Base-by-base conservation (phyloP, 352 stramenopile genomes). In the Phytophthora sp. region DNA sequence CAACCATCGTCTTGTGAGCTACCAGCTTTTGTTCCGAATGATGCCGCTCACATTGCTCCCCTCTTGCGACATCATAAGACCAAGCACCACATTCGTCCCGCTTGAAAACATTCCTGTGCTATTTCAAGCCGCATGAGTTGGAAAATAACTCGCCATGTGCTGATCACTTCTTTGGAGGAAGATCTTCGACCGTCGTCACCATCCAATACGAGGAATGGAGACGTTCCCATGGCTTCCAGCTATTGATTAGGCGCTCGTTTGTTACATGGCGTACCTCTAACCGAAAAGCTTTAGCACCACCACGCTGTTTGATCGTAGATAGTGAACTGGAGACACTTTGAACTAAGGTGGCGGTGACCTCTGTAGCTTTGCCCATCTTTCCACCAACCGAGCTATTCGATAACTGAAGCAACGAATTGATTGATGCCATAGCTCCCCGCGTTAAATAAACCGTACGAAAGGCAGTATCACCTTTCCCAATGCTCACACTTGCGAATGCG, bases 171-270 rank as follows among this genome's bases (percentile, higher is more conserved):
- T 9, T 1, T 54, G 45, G 39, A 64, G 35, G 38, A 18, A 38
- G 11, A 48, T 30, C 34, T 26, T 43, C n/a, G 27, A 76, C 32
- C 7, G 52, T 53, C 39, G 51, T 41, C 21, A 31, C 64, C 12
- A 62, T 53, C 62, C 82, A 74, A 38, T 87, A 87, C 23, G 69
- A 78, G n/a, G 81, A 66, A 45, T 82, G 67, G 20, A 78, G 54
- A 21, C 72, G 72, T 39, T 88, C 76, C 81, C 81, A 90, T 24
- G 74, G 63, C 42, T 76, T 80, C 66, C 76, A 86, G 50, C 81
- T 90, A 62, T 83, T 88, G 7, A 82, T 59, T 9, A 88, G 46
- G 17, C 72, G 65, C 41, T 87, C 81, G 35, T 77, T 88, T 37
- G 72, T 84, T 10, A 35, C 39, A 46, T 67, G 75, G 0, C 65